Conservation (phyloP, 805 yeast species). For the Starmerella etchellsii region DNA sequence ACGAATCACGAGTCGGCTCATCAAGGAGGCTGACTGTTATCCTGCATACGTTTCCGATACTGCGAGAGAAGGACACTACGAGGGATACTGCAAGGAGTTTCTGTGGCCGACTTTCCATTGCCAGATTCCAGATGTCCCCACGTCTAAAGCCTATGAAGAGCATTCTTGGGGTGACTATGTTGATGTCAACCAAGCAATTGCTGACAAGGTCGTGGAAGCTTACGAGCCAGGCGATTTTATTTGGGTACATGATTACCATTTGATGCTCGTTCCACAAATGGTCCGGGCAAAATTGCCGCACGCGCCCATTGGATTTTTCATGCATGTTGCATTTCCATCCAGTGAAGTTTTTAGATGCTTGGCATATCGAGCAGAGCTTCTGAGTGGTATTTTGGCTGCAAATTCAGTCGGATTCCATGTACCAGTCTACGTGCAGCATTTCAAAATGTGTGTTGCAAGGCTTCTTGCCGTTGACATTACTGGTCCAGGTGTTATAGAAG, state of each 20-base stretch:
- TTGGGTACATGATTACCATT: conserved; percentile 93
- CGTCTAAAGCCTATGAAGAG: conserved; percentile 86
- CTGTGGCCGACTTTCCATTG: conserved; percentile 93
- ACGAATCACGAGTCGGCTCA: conserved; percentile 36
- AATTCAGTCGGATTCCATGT: conserved; percentile 83
- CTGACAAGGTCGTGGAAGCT: conserved; percentile 53
- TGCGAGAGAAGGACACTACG: conserved; percentile 81
- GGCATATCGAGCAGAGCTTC: conserved; percentile 66
- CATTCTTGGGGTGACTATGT: conserved; percentile 85
- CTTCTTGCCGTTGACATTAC: conserved; percentile 65
- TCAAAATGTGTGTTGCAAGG: conserved; percentile 78
- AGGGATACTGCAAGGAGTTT: conserved; percentile 83
- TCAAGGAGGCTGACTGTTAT: conserved; percentile 35
- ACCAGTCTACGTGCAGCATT: conserved; percentile 85
- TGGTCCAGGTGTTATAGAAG: conserved; percentile 75
- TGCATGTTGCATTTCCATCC: conserved; percentile 91
- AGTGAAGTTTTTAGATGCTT: conserved; percentile 89
- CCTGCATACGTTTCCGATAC: conserved; percentile 66
- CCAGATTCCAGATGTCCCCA: conserved; percentile 91
- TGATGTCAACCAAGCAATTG: conserved; percentile 61
- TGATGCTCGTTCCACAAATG: conserved; percentile 76
- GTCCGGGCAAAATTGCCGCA: conserved; percentile 59
- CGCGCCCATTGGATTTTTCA: conserved; percentile 81
- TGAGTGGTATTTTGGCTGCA: conserved; percentile 80
- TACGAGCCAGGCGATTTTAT: conserved; percentile 67